Conservation (phyloP, 139 green algal species). For the Tetradesmus lagerheimii region DNA sequence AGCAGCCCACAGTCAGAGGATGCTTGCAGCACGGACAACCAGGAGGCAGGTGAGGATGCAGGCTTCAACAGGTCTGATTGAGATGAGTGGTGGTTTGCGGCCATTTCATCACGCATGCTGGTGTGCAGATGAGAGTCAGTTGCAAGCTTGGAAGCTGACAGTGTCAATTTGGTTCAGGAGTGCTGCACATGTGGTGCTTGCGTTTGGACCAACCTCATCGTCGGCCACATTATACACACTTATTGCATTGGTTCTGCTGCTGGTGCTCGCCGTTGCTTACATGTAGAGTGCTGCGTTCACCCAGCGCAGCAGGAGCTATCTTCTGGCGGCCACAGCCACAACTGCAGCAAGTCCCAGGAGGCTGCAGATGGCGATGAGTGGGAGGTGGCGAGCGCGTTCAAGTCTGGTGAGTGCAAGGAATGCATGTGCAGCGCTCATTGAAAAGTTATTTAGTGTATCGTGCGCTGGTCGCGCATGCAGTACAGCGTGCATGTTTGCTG, state of each 20-base stretch:
- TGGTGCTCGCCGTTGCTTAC: background rate
- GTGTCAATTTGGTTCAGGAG: background rate
- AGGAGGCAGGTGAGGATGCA: slow-evolving; percentile 7
- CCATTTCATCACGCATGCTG: no score
- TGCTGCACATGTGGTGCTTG: background rate
- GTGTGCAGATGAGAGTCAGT: background rate
- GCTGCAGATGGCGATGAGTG: slow-evolving; percentile 20
- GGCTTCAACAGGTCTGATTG: background rate
- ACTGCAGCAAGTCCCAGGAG: background rate
- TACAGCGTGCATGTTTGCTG: no score
- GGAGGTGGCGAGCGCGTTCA: slow-evolving; percentile 29
- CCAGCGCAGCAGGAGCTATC: background rate
- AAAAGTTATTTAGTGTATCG: background rate
- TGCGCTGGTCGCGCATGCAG: background rate
- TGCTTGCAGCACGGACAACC: slow-evolving; percentile 20
- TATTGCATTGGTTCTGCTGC: background rate
- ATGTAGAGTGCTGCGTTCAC: background rate
- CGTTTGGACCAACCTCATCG: no score
- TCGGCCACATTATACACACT: no score
- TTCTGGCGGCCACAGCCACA: slow-evolving; percentile 18
- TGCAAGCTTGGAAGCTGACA: background rate
- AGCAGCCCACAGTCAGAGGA: background rate
- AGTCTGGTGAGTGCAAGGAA: background rate
- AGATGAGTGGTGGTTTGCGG: no score
- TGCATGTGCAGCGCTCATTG: background rate